Percentiles rank a stretch among this genome's conserved stretches.
phyloP scores from a whole-genome alignment of 1,139 yeast species.

The Diutina siamensis region DNA sequence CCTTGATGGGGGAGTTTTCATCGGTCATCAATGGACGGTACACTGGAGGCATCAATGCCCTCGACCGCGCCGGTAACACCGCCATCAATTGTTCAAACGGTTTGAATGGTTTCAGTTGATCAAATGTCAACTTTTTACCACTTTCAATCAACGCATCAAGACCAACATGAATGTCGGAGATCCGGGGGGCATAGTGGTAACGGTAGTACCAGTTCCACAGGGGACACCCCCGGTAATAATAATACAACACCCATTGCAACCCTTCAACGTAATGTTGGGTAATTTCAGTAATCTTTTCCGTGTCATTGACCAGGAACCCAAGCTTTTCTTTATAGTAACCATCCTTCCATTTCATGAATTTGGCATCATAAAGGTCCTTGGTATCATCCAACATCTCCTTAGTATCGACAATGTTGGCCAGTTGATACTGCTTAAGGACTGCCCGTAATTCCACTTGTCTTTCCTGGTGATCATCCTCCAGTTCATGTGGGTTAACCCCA shows the following conservation, averaged over 20 bases:
- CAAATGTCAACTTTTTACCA: constrained; percentile 40
- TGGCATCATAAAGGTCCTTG: constrained; percentile 55
- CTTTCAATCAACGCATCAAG: constrained; percentile 33
- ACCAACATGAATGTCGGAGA: constrained; percentile 65
- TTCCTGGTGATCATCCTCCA: constrained; percentile 44
- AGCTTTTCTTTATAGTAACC: constrained; percentile 71
- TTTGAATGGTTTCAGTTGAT: constrained; percentile 67
- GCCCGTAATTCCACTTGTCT: constrained; percentile 84
- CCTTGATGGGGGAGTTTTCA: constrained; percentile 73
- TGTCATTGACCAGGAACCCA: constrained; percentile 47
- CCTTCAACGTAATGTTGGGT: constrained; percentile 82
- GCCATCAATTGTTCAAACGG: constrained; percentile 98
- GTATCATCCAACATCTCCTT: constrained; percentile 45
- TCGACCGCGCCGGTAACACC: constrained; percentile 92
- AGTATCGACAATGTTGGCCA: constrained; percentile 53
- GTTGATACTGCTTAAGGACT: constrained; percentile 64
- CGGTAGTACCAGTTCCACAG: constrained; percentile 99
- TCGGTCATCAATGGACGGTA: constrained; percentile 78
- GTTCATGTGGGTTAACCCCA: constrained; percentile 8
- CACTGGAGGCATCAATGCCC: constrained; percentile 79
- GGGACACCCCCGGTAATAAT: constrained; percentile 95
- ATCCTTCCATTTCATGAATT: constrained; percentile 76
- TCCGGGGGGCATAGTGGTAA: constrained; percentile 96
- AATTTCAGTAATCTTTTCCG: constrained; percentile 44
- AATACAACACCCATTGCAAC: constrained; percentile 84